Conservation (phyloP, 2,329 filamentous ascomycete species). For the Venturia nashicola region DNA sequence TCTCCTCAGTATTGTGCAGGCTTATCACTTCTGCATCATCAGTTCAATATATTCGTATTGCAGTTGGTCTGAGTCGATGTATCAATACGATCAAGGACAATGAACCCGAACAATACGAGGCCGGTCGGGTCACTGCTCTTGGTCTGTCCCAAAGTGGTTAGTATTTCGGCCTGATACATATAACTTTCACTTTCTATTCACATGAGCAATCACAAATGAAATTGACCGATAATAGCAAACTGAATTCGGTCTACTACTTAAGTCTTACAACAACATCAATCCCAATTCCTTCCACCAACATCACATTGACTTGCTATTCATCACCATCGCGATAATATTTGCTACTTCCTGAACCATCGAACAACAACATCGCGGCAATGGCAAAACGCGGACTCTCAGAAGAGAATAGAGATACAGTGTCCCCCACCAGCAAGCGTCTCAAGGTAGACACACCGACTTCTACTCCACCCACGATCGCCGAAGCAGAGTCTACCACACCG, state of each 20-base stretch:
- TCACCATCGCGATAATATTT: background rate
- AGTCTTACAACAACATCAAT: background rate
- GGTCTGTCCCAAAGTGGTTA: background rate
- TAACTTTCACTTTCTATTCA: background rate
- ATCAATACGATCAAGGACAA: too few relatives aligned
- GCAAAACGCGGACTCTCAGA: background rate
- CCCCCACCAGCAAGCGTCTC: background rate
- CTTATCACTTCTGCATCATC: too few relatives aligned
- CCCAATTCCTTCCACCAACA: background rate
- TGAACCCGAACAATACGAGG: too few relatives aligned
- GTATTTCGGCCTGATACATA: background rate
- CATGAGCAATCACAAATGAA: background rate
- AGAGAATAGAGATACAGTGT: background rate
- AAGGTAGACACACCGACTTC: background rate
- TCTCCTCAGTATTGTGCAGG: slow-evolving; percentile 34
- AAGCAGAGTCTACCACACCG: background rate
- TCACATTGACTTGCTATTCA: background rate
- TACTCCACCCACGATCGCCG: background rate
- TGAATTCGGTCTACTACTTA: background rate
- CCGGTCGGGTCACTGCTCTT: background rate
- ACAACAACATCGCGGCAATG: background rate
- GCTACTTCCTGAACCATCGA: background rate
- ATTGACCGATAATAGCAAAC: too few relatives aligned
- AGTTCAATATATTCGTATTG: too few relatives aligned
- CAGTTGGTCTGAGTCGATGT: too few relatives aligned